Conservation (phyloP, 306 rosid species). For the Vigna unguiculata region DNA sequence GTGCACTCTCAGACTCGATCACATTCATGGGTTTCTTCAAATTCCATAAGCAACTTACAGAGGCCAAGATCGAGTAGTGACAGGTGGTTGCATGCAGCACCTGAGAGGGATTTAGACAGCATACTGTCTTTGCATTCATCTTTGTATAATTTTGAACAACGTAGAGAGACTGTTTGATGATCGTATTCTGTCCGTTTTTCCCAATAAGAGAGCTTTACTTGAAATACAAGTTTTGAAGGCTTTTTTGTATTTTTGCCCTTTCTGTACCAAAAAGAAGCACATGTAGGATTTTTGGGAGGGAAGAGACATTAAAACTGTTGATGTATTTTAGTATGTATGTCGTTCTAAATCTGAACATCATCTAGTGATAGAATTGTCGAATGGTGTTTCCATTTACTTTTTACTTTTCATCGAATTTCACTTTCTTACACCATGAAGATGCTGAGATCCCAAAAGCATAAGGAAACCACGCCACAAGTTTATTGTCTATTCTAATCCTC, state of each 20-base stretch:
- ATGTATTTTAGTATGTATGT: conserved; percentile 31
- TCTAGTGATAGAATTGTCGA: background rate
- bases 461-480: too few species aligned
- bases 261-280: conserved; percentile 24
- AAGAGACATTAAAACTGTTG: conserved; percentile 23
- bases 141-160: conserved; percentile 51
- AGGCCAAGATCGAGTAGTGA: conserved; percentile 26
- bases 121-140: conserved; percentile 80
- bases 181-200: conserved; percentile 5
- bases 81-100: conserved; percentile 64
- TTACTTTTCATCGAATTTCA: too few species aligned
- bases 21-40: conserved; percentile 35
- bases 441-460: too few species aligned
- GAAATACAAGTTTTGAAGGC: conserved; percentile 35
- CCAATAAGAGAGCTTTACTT: conserved; percentile 18
- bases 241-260: conserved; percentile 11
- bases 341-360: conserved; percentile 28
- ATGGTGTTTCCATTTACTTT: conserved; percentile 13
- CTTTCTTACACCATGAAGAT: too few species aligned
- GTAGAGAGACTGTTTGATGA: conserved; percentile 41
- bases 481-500: too few species aligned
- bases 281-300: conserved; percentile 8
- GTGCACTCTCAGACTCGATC: conserved; percentile 43
- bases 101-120: conserved; percentile 58
- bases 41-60: conserved; percentile 43